Evolutionary conservation across 345 rosid genomes (phyloP).

Genomic region (Camelina hispida): DNA sequence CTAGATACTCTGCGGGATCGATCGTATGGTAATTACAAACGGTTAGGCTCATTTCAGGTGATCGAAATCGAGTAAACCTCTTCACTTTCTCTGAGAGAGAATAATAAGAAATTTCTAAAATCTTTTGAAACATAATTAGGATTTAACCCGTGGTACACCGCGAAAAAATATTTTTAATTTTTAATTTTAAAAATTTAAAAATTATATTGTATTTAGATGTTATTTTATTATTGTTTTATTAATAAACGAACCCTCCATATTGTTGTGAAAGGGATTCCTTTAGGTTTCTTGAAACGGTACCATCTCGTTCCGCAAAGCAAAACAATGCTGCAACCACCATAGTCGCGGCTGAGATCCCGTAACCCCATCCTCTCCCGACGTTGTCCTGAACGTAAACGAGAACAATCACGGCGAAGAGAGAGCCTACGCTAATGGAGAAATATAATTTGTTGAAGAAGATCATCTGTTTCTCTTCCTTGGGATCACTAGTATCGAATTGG

Average conservation of each 20-base stretch:
- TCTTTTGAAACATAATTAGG: no score
- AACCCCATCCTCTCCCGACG: constrained; percentile 93
- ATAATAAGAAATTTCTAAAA: no score
- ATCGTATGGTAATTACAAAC: no score
- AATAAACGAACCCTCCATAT: constrained; percentile 69
- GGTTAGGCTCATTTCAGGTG: no score
- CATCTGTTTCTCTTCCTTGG: constrained; percentile 82
- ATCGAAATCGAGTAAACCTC: no score
- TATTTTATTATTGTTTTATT: no score
- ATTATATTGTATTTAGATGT: no score
- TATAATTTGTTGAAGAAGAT: constrained; percentile 76
- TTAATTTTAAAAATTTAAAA: no score
- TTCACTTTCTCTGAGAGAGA: no score
- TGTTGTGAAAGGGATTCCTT: constrained; percentile 78
- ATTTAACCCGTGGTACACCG: no score
- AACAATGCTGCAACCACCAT: constrained; percentile 70
- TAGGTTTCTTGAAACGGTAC: constrained; percentile 86
- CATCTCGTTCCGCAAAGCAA: constrained; percentile 61
- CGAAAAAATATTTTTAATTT: no score
- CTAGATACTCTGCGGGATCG: no score
- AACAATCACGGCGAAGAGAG: constrained; percentile 72
- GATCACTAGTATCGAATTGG: constrained; percentile 75
- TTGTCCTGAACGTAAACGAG: constrained; percentile 90
- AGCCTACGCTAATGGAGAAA: constrained; percentile 75
- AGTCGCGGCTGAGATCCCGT: constrained; percentile 84